A percentile compares a stretch with the other conserved stretches of the same genome.
Evolutionary conservation across 495 filamentous ascomycete species (phyloP).

Genomic region (Penicillium coprophilum): DNA sequence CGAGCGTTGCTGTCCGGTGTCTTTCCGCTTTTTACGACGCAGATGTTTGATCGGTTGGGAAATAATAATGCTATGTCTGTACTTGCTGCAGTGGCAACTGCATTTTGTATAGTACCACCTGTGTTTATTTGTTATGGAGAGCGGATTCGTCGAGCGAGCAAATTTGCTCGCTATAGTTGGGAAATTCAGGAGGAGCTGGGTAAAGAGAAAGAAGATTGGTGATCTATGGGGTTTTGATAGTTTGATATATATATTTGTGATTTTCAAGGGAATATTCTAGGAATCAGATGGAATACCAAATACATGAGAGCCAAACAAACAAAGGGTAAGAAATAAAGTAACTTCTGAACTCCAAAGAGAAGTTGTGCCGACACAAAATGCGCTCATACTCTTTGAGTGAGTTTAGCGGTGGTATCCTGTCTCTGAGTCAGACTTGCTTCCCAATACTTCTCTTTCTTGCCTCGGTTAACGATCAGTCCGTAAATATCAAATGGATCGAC

Average conservation of each 20-base stretch:
- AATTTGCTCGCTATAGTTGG: conserved; percentile 49
- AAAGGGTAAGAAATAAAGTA: not conserved
- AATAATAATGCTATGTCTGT: conserved; percentile 48
- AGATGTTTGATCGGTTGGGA: conserved; percentile 45
- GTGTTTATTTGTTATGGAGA: conserved; percentile 46
- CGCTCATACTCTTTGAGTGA: not conserved
- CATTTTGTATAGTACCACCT: conserved; percentile 46
- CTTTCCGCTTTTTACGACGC: conserved; percentile 47
- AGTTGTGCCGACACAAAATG: not conserved
- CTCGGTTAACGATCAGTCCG: conserved; percentile 54
- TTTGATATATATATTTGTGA: not conserved
- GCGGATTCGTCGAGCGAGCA: conserved; percentile 42
- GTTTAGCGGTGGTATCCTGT: not conserved
- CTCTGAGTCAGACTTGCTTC: conserved; percentile 33
- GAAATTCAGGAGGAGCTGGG: conserved; percentile 37
- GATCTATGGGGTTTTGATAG: not conserved
- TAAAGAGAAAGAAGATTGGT: conserved; percentile 27
- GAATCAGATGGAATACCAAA: not conserved
- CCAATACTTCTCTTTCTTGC: conserved; percentile 56
- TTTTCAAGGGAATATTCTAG: not conserved
- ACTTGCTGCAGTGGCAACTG: conserved; percentile 43
- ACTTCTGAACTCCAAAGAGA: not conserved
- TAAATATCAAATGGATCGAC: conserved; percentile 67
- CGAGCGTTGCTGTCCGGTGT: conserved; percentile 44
- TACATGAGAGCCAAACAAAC: not conserved